Conservation (phyloP, 1,284 basidiomycete species). For the Irpex sp. region DNA sequence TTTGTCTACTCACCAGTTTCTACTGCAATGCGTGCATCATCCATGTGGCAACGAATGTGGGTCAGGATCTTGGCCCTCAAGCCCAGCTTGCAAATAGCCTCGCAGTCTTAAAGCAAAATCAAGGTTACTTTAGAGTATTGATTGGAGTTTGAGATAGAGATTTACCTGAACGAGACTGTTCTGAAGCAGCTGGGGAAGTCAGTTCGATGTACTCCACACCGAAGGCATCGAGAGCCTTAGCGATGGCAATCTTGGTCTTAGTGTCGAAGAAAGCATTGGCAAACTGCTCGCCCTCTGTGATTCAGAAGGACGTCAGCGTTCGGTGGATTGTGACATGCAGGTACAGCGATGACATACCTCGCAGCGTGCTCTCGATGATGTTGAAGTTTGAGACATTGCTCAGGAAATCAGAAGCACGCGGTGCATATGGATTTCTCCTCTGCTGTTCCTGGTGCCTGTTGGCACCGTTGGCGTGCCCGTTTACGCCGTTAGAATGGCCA, state of each 20-base stretch:
- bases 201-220: constrained; percentile 99
- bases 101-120: constrained; percentile 64
- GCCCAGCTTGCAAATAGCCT: constrained; percentile 99
- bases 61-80: constrained; percentile 97
- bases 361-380: constrained; percentile 95
- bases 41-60: constrained; percentile 99
- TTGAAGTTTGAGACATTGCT: constrained; percentile 92
- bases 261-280: constrained; percentile 99
- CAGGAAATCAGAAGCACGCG: constrained; percentile 86
- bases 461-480: constrained; percentile 35
- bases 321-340: not conserved
- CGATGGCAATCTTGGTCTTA: constrained; percentile 99
- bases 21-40: constrained; percentile 97
- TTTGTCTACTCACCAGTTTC: constrained; percentile 73
- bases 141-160: not conserved
- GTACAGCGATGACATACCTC: constrained; percentile 51
- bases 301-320: constrained; percentile 4
- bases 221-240: constrained; percentile 94
- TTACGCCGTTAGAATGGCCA: constrained; percentile 28
- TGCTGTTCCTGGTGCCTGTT: constrained; percentile 31
- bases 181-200: constrained; percentile 96
- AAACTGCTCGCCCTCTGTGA: constrained; percentile 97
- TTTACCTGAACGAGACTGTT: constrained; percentile 75
- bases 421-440: constrained; percentile 77
- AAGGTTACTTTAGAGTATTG: not conserved